Conservation (phyloP, 805 yeast genomes). For the Ogataea pini region DNA sequence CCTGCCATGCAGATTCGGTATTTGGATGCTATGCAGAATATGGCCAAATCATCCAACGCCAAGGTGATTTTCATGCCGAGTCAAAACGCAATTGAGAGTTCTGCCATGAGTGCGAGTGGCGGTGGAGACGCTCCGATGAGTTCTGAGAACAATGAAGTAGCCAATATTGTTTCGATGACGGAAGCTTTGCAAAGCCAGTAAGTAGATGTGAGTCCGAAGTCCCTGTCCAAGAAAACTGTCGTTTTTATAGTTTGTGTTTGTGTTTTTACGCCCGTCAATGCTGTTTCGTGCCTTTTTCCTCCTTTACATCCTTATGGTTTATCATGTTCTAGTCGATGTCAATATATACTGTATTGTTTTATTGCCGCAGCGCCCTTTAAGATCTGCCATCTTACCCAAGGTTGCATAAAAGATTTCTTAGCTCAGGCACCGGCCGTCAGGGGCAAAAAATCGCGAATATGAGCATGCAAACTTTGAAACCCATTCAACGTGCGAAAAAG, state of each 20-base stretch:
- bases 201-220: neutral
- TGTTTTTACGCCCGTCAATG: too few relatives aligned
- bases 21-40: conserved; percentile 74
- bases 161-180: conserved; percentile 13
- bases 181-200: conserved; percentile 15
- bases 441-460: conserved; percentile 4
- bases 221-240: neutral
- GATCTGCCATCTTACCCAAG: neutral
- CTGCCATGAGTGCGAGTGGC: conserved; percentile 16
- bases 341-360: neutral
- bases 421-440: conserved; percentile 4
- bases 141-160: conserved; percentile 8
- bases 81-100: conserved; percentile 40
- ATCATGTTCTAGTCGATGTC: too few relatives aligned
- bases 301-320: too few relatives aligned
- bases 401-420: conserved; percentile 1
- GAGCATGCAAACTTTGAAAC: conserved; percentile 3
- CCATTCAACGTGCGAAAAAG: neutral
- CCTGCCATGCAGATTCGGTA: conserved; percentile 80
- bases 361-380: neutral
- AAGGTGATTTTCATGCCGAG: conserved; percentile 75
- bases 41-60: conserved; percentile 63
- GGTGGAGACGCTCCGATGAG: conserved; percentile 14
- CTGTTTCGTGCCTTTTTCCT: too few relatives aligned
- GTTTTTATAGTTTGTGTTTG: too few relatives aligned